These are phyloP conservation scores for Penicillium sp. DNA, from an alignment of 2,329 filamentous ascomycete species.

Conservation along the genomic window DNA sequence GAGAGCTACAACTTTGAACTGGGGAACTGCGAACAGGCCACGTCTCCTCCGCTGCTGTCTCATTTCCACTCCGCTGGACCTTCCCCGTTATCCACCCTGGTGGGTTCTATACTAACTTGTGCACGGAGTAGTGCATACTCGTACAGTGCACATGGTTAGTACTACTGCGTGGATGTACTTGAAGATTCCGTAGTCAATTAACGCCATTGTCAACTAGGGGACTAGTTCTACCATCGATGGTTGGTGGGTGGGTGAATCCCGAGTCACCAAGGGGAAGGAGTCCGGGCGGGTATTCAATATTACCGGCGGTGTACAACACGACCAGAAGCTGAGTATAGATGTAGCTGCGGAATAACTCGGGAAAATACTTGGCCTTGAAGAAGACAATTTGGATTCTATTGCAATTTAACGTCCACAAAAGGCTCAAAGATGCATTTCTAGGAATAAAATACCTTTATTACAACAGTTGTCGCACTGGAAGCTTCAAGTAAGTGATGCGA, in stretches of 20 bases:
- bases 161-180: too few relatives aligned
- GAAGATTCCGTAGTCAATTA: too few relatives aligned
- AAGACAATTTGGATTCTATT: too few relatives aligned
- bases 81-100: neutral
- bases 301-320: neutral
- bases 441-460: neutral
- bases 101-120: neutral
- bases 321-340: too few relatives aligned
- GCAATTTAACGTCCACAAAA: neutral
- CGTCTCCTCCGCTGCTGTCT: constrained; percentile 21
- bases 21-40: constrained; percentile 25
- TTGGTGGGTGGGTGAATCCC: neutral
- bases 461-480: too few relatives aligned
- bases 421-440: neutral
- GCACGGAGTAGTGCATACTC: too few relatives aligned
- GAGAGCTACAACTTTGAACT: constrained; percentile 6
- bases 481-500: neutral
- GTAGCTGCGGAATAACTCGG: too few relatives aligned
- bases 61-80: constrained; percentile 8
- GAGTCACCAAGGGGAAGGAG: neutral
- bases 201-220: neutral
- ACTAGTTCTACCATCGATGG: neutral
- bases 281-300: neutral
- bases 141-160: too few relatives aligned
- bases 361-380: too few relatives aligned